phyloP scores from a whole-genome alignment of 73 alveolate species.

The Tetrahymena thermophila region DNA sequence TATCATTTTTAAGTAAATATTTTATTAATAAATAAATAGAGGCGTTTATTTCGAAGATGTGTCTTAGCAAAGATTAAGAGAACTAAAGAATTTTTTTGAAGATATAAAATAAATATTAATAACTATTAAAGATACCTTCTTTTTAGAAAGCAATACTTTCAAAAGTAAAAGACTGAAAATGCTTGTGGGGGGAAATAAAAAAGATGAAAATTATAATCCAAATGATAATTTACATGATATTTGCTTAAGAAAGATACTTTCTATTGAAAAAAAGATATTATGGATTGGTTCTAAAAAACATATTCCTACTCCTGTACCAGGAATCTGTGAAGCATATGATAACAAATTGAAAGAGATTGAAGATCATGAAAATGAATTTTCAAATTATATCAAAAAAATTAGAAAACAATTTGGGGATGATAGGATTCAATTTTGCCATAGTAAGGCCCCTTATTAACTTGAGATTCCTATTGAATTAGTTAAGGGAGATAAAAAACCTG shows the following conservation, averaged over 20 bases:
- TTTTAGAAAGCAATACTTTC: slow-evolving; percentile 18
- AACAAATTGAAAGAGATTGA: slow-evolving; percentile 42
- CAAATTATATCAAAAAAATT: slow-evolving; percentile 29
- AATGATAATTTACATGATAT: slow-evolving; percentile 39
- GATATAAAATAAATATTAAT: slow-evolving; percentile 13
- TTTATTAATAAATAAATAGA: slow-evolving; percentile 1
- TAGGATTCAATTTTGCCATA: slow-evolving; percentile 44
- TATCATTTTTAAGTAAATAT: too few species aligned
- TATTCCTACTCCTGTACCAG: slow-evolving; percentile 63
- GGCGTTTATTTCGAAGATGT: slow-evolving; percentile 57
- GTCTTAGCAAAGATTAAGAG: slow-evolving; percentile 44
- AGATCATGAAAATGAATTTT: slow-evolving; percentile 29
- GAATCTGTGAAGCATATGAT: slow-evolving; percentile 64
- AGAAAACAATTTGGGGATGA: slow-evolving; percentile 32
- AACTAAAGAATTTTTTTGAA: slow-evolving; percentile 39
- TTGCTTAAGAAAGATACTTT: not conserved
- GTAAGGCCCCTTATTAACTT: slow-evolving; percentile 60
- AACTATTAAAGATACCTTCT: slow-evolving; percentile 11
- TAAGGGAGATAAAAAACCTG: slow-evolving; percentile 57
- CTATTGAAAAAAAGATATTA: slow-evolving; percentile 35
- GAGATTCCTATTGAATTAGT: slow-evolving; percentile 64
- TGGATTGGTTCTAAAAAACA: slow-evolving; percentile 50
- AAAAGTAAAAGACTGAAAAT: slow-evolving; percentile 25
- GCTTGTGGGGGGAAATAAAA: slow-evolving; percentile 9
- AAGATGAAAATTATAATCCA: not conserved